These are phyloP conservation scores for Neurospora sp. DNA, from an alignment of 495 filamentous ascomycete species.

Conservation along the genomic window DNA sequence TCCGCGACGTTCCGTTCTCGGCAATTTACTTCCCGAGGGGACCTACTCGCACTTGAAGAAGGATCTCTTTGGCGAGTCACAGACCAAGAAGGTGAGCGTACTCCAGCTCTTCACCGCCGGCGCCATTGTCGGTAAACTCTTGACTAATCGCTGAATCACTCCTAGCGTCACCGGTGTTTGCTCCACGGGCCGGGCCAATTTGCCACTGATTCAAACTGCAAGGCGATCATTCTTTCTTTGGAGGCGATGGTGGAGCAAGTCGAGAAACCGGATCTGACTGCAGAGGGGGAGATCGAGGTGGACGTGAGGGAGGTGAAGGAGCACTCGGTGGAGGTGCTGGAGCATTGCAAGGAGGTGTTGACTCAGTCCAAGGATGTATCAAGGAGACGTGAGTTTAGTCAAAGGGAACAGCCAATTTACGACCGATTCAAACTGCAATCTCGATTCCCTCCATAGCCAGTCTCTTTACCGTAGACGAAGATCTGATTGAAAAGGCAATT, in stretches of 20 bases:
- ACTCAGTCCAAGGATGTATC: too few relatives aligned
- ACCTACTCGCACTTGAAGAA: conserved; percentile 89
- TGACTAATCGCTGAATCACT: neutral
- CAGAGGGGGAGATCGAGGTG: too few relatives aligned
- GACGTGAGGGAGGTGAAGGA: too few relatives aligned
- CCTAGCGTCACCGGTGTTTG: neutral
- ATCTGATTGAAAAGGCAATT: neutral
- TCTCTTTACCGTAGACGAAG: neutral
- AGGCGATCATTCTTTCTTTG: too few relatives aligned
- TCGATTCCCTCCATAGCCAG: neutral
- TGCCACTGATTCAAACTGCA: neutral
- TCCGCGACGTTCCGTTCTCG: conserved; percentile 94
- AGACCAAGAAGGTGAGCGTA: conserved; percentile 83
- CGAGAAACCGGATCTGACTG: too few relatives aligned
- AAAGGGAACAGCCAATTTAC: neutral
- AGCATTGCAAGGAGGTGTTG: too few relatives aligned
- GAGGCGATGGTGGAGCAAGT: too few relatives aligned
- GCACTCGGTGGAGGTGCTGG: too few relatives aligned
- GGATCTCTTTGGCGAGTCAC: conserved; percentile 83
- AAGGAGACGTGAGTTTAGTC: too few relatives aligned
- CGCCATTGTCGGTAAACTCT: conserved; percentile 73
- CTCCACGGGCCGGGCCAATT: neutral
- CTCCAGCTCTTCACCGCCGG: conserved; percentile 87
- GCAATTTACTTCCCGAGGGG: conserved; percentile 85
- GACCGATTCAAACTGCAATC: neutral